Conservation (phyloP, 139 green algal genomes). For the Tetradesmus obliquus region DNA sequence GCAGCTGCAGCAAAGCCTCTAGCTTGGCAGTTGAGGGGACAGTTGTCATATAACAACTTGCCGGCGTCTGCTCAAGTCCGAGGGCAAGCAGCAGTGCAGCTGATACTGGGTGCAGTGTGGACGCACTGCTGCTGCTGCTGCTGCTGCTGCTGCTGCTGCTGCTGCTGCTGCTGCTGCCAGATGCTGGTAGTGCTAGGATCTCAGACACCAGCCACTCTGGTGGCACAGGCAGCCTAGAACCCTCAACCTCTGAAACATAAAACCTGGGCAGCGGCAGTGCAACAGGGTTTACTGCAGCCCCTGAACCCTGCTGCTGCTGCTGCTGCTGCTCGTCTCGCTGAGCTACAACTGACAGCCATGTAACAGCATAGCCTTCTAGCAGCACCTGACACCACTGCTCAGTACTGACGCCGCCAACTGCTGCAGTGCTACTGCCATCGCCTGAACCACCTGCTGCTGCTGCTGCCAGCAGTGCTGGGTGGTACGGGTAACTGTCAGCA, state of each 20-base stretch:
- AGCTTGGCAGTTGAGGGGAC: constrained; percentile 24
- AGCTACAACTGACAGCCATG: constrained; percentile 47
- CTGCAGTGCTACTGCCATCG: neutral
- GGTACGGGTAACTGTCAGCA: constrained; percentile 1
- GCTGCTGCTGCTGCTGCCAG: neutral
- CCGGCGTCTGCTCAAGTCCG: constrained; percentile 42
- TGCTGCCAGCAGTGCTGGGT: neutral
- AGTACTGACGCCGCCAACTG: neutral
- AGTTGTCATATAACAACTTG: constrained; percentile 37
- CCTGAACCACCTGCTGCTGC: constrained; percentile 6
- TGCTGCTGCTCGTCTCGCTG: neutral
- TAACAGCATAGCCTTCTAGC: constrained; percentile 50
- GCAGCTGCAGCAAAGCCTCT: constrained; percentile 43
- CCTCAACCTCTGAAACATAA: constrained; percentile 15
- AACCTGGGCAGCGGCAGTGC: neutral
- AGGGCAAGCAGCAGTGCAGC: constrained; percentile 56
- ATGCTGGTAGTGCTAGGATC: constrained; percentile 36
- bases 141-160: neutral
- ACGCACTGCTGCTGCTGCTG: neutral
- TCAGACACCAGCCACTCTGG: constrained; percentile 44
- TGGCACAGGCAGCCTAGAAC: constrained; percentile 44
- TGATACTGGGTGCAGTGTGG: constrained; percentile 38
- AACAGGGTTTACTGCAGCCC: neutral
- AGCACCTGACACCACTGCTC: constrained; percentile 24
- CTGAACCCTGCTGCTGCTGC: constrained; percentile 29